Evolutionary conservation across 2,329 filamentous ascomycete genomes (phyloP), one percentile per base, ranked within the genome.

Genomic region (Fusarium mundagurra): DNA sequence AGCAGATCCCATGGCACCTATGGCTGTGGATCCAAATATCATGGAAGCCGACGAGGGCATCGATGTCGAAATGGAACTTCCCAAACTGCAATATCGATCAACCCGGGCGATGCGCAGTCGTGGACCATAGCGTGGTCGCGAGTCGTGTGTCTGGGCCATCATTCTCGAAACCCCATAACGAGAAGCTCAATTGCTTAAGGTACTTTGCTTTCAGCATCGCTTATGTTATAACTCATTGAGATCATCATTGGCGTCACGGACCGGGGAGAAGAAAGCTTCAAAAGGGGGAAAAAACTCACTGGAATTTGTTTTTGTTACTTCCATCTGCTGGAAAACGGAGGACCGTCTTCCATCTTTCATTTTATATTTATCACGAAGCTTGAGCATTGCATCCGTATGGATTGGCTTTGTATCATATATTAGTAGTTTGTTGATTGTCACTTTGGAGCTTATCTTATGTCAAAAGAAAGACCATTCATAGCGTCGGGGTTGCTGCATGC

Each of bases 21-120:
- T 84, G 24, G 82, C 83, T 54, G 80, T 80, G 24, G 83, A 84
- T 63, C 70, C 78, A 17, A 62, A 78, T 51, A 76, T 78, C 43
- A 77, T 79, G 27, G 84, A 85, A 38, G 82, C 83, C 3, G 85
- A 87, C 44, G 86, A 87, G 69, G 82, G 82, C 22, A 78, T 85
- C 22, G 83, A 84, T 45, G 78, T 84, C 13, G 81, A 83, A 54
- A 82, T 82, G 60, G 79, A 79, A 41, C 64, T 81, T 8, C 84
- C 85, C 3, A 83, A 81, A 69, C 68, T 87, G 63, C 79, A 84
- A 45, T 87, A 83, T 71, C 83, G 82, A 67, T 86, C 85, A 39
- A 85, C 85, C 22, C 79, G 84, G 69, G 75, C 76, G 33, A 83
- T 84, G 83, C 80, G 82, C 47, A 80, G 72, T 57, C 80, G 80